Base-by-base conservation (phyloP, 2,329 filamentous ascomycete species). In the Aspergillus ruber region DNA sequence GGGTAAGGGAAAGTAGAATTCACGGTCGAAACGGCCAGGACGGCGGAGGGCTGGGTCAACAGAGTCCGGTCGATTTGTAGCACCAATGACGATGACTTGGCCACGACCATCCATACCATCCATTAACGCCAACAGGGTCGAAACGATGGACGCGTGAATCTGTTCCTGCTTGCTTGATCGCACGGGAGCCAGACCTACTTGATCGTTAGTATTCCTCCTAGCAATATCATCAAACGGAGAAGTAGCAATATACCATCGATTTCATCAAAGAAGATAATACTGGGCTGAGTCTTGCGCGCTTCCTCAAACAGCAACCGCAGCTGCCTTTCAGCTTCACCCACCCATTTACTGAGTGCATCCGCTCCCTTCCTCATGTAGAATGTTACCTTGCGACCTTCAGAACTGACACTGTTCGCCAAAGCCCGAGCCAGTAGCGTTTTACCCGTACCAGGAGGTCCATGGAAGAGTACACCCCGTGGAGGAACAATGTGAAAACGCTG, bases 301-400 rank as follows among this genome's bases (percentile, higher is more conserved):
- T 98, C 93, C 60, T 97, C 93, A 55, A 98, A 98, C 4, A 98
- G 78, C 48, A 97, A 74, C 41, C 93, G 84, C 46, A 98, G 80
- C 65, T 98, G 93, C 69, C 91, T 86, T 71, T 98, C 93, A 8
- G 94, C 93, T 70, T 98, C 93, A 64, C 93, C 93, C 45, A 98
- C 93, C 93, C 93, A 98, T 71, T 98, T 98, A 69, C 90, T 96
- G 52, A 98, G 75, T 13, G 90, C 90, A 77, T 98, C 93, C 20
- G 93, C 94, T 64, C 93, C 94, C 70, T 98, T 98, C 51, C 93
- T 86, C 93, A 98, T 98, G 70, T 97, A 98, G 60, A 98, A 98
- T 0, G 90, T 97, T 54, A 98, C 93, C 66, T 97, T 97, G 56
- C 86, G 85, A 18, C 91, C 91, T 43, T 91, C 86, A 10, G 86